Evolutionary conservation across 2,329 filamentous ascomycete species (phyloP), one percentile per base, ranked within the genome.

Genomic region (Pseudohalonectria lignicola): DNA sequence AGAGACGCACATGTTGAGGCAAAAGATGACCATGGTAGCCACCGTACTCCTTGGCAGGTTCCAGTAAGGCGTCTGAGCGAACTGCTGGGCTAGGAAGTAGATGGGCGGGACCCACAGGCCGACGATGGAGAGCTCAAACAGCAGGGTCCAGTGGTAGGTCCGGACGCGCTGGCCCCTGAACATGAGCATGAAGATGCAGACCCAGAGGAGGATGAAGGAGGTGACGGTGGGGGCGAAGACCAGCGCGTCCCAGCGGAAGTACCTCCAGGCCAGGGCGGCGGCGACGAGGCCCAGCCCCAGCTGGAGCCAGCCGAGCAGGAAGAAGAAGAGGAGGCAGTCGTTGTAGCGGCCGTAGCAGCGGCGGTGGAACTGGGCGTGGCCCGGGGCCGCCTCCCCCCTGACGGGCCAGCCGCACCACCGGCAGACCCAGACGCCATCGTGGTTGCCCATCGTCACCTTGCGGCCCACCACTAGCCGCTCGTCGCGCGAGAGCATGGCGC

Each of bases 321-420:
- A 59, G 42, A 62, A 65, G 9, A 50, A 45, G 21, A 63, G 49
- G 10, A 65, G 45, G 11, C 55, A 51, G 20, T 49, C 42, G 37
- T 57, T 57, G 39, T 64, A 67, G n/a, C 49, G 45, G 32, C 50
- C 48, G 37, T 61, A 63, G 45, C 64, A 68, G 6, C 4, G 3
- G 10, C 47, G 43, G 43, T 68, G 64, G 41, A 65, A 66, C 47
- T 66, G 57, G 23, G 56, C 50, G 37, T 57, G 52, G 6, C 55
- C 53, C 44, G 48, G 55, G 8, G 54, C 54, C 10, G 49, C 42
- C 19, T 48, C 49, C 4, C 42, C 41, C 5, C 48, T 45, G 23
- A 65, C 51, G 7, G 63, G 64, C 41, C 50, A 56, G 0, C 64
- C 63, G 47, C 65, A 68, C 55, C 62, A 67, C 6, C 64, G 56